These are phyloP conservation scores for Erythrobasidium hasegawianum DNA, from an alignment of 1,284 basidiomycete genomes.

Conservation along the genomic window DNA sequence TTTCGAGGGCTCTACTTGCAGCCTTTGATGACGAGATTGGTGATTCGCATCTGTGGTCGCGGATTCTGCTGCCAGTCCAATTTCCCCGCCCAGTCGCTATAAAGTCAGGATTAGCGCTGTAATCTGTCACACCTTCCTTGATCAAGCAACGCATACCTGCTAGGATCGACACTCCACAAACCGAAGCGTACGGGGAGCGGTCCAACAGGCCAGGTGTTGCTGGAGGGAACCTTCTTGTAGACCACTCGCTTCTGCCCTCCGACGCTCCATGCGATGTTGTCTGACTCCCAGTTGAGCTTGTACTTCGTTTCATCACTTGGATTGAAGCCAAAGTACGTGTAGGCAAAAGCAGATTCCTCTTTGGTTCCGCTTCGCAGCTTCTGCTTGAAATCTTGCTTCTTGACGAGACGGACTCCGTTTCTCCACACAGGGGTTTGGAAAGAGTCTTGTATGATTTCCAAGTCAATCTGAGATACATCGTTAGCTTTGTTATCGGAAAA, in stretches of 20 bases:
- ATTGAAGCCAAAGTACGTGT: slow-evolving; percentile 2
- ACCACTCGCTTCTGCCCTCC: background rate
- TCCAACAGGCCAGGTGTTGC: background rate
- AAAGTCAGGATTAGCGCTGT: background rate
- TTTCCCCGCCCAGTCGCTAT: background rate
- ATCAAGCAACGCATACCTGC: too few species aligned
- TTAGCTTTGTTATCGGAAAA: background rate
- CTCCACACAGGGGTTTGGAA: background rate
- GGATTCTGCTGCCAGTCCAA: background rate
- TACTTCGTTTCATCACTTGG: background rate
- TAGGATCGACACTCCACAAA: background rate
- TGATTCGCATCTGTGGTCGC: background rate
- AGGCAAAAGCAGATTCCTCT: background rate
- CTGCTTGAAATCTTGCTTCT: slow-evolving; percentile 9
- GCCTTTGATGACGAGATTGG: background rate
- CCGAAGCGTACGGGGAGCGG: slow-evolving; percentile 1
- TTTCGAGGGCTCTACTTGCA: too few species aligned
- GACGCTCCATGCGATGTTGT: background rate
- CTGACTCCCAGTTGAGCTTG: background rate
- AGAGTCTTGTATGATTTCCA: background rate
- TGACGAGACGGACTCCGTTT: background rate
- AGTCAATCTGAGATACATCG: background rate
- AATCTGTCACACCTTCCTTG: too few species aligned
- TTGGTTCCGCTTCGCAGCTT: background rate
- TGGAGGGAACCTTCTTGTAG: background rate